phyloP scores from a whole-genome alignment of 139 green algal genomes.

The Nannochloris sp. region DNA sequence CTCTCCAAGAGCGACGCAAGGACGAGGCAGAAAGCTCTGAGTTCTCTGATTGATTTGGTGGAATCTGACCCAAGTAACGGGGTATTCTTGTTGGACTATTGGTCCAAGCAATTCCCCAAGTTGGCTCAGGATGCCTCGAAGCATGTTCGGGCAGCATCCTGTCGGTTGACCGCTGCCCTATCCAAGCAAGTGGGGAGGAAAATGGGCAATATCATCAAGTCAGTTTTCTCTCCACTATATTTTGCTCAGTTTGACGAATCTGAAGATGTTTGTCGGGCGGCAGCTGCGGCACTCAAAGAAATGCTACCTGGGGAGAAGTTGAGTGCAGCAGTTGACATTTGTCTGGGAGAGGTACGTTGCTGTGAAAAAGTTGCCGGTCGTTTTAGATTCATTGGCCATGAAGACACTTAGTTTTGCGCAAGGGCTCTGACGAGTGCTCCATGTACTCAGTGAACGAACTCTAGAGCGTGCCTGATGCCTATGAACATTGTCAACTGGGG shows the following conservation, averaged over 20 bases:
- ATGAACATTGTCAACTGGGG: too few species aligned
- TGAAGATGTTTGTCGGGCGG: conserved; percentile 46
- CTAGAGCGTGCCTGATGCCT: too few species aligned
- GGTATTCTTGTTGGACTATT: conserved; percentile 47
- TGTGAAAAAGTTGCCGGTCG: neutral
- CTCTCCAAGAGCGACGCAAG: conserved; percentile 67
- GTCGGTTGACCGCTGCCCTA: conserved; percentile 33
- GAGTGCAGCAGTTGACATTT: conserved; percentile 47
- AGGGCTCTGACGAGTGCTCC: too few species aligned
- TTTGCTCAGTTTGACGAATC: conserved; percentile 56
- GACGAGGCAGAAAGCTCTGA: conserved; percentile 77
- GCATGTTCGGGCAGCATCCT: conserved; percentile 49
- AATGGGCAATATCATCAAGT: conserved; percentile 26
- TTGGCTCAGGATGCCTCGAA: conserved; percentile 59
- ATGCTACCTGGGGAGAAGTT: conserved; percentile 43
- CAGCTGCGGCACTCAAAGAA: conserved; percentile 34
- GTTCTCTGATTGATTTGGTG: conserved; percentile 42
- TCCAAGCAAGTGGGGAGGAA: conserved; percentile 25
- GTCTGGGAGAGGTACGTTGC: conserved; percentile 26
- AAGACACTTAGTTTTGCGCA: too few species aligned
- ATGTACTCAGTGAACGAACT: too few species aligned
- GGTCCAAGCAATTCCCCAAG: conserved; percentile 54
- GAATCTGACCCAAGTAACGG: conserved; percentile 11
- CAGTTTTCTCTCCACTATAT: conserved; percentile 56
- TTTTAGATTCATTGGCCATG: neutral